Evolutionary conservation across 2,329 filamentous ascomycete species (phyloP), one percentile per base, ranked within the genome.

Genomic region (Phaeomoniella chlamydospora): DNA sequence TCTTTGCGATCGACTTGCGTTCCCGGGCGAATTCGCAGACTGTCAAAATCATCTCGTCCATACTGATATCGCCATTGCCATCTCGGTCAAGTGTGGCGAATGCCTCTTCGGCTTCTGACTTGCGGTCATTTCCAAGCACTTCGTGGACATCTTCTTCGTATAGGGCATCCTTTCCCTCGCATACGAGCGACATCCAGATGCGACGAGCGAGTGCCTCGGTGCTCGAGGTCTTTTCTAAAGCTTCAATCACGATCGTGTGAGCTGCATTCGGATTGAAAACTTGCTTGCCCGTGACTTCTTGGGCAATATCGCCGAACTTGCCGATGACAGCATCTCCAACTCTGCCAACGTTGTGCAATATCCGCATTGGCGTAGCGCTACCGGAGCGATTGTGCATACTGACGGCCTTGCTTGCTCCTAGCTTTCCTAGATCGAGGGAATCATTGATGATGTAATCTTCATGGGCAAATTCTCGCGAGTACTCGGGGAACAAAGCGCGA

Each of bases 161-260:
- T 5, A 98, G 67, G 1, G 78, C 66, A 29, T 94, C 84, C 39
- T 77, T 77, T 47, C 85, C 86, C 57, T 96, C 88, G 3, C 90
- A 75, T 2, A 94, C 90, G 53, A 94, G 93, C 1, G 87, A 94
- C 84, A 94, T 93, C 90, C 90, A 96, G 43, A 96, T 79, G 50
- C 90, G 80, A 46, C 76, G 80, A n/a, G 84, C 87, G 39, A 96
- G 64, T n/a, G 90, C 90, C 55, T 96, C 87, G 0, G 86, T 84
- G 4, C 85, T 82, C 40, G 71, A 69, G 31, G 73, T 76, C 61
- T 85, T 88, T 57, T 94, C 87, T 18, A 96, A 67, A 5, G 88
- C 90, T 53, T 92, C 77, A 10, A 92, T 68, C 4, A 96, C 85
- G 34, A 96, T 75, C 0, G 85, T 90, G 54, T 94, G 87, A 1